These are phyloP conservation scores for Curvularia lunata DNA, from an alignment of 2,329 filamentous ascomycete genomes.

Conservation along the genomic window DNA sequence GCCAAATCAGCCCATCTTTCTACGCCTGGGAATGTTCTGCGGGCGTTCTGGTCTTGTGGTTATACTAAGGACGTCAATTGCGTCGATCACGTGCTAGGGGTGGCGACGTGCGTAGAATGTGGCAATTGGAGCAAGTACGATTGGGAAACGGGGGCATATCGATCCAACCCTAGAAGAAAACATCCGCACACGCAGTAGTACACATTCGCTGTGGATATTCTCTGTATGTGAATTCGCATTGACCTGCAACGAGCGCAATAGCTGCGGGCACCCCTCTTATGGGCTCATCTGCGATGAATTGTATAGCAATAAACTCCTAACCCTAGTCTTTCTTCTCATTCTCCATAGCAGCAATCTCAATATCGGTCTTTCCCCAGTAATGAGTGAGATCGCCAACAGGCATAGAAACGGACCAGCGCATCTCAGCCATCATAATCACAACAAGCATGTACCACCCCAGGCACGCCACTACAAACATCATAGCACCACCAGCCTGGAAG, in stretches of 20 bases:
- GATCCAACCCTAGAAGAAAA: not conserved
- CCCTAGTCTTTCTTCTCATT: conserved; percentile 36
- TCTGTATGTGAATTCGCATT: not conserved
- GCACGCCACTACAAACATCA: conserved; percentile 55
- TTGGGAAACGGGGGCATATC: not conserved
- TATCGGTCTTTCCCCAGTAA: conserved; percentile 52
- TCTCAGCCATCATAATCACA: conserved; percentile 62
- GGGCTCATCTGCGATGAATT: not conserved
- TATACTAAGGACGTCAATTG: not conserved
- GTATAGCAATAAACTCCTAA: not conserved
- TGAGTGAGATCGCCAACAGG: conserved; percentile 60
- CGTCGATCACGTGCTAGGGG: not conserved
- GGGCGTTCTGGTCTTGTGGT: conserved; percentile 15
- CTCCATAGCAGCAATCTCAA: conserved; percentile 35
- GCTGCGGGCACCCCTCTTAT: not conserved
- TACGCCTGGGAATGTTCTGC: not conserved
- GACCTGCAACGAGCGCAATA: not conserved
- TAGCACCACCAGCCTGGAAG: conserved; percentile 44
- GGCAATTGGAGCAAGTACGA: not conserved
- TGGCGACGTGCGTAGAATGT: not conserved
- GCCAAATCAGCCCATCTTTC: conserved; percentile 8
- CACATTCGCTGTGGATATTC: not conserved
- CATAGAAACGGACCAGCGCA: conserved; percentile 57
- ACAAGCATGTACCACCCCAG: conserved; percentile 62
- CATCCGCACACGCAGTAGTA: not conserved